Base-by-base conservation (phyloP, 2,329 filamentous ascomycete genomes). In the Ceratocystis destructans region DNA sequence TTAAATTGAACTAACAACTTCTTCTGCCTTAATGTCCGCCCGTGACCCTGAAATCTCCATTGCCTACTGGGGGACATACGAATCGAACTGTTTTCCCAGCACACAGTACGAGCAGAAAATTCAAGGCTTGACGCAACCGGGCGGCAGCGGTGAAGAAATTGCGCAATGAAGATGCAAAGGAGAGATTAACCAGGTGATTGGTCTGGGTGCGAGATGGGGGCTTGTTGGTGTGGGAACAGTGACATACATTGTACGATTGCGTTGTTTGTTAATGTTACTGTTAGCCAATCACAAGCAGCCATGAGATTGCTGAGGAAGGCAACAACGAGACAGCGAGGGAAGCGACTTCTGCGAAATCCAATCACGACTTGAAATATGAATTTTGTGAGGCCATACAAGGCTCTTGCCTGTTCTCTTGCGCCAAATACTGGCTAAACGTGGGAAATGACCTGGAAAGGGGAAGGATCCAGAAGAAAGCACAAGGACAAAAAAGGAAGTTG, bases 31-130 rank as follows among this genome's bases (percentile, higher is more conserved):
- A 59, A 59, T 59, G 31, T 59, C 55, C 55, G 55, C 20, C 37
- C 28, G 55, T 20, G 55, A 59, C 55, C 55, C 55, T 59, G 55
- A 59, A 59, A 59, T 59, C 55, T 59, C 55, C 55, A 59, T 37
- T n/a, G 22, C 55, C 25, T 59, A 25, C 28, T n/a, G 33, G 55
- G 55, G 28, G 31, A 17, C 28, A 31, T 8, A 59, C 17, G 55
- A 17, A 8, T 31, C n/a, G 6, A 7, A n/a, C 17, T 10, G 17
- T 59, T n/a, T 33, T 37, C n/a, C 15, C 28, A 7, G 33, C 28
- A 33, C 55, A 37, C 55, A 37, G 7, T 33, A 8, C 12, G 17
- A 10, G 28, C 12, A 33, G 17, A 37, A 5, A 33, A n/a, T n/a
- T 10, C 10, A 59, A 37, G 31, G n/a, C 48, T 10, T 25, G 7